A percentile compares a stretch with the other conserved stretches of the same genome.
These are phyloP conservation scores for Neckera pumila DNA, from an alignment of 225 moss, liverwort and hornwort species.

Conservation along the genomic window DNA sequence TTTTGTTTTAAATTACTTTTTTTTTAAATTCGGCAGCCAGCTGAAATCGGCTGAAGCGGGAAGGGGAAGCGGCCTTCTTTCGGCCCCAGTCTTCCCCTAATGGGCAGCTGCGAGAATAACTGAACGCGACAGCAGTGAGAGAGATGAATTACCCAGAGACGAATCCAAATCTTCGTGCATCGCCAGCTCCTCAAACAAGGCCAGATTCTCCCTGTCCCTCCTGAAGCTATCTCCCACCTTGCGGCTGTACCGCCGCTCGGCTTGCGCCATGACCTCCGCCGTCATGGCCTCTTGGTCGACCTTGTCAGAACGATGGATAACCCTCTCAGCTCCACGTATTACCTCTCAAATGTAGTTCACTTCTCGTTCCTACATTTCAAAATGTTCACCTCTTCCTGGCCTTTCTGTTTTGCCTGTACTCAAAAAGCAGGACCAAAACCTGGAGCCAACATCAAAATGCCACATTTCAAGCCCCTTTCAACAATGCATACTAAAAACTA, in stretches of 20 bases:
- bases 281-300: slow-evolving; percentile 1
- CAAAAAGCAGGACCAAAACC: neutral
- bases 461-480: neutral
- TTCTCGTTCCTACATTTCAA: neutral
- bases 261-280: slow-evolving; percentile 19
- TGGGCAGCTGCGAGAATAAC: neutral
- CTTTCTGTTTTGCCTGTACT: neutral
- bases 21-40: no score
- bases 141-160: slow-evolving; percentile 14
- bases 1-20: no score
- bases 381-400: neutral
- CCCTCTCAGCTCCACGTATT: neutral
- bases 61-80: no score
- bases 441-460: neutral
- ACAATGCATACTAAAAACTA: neutral
- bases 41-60: no score
- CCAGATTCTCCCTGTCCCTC: slow-evolving; percentile 36
- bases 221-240: slow-evolving; percentile 37
- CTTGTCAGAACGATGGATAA: neutral
- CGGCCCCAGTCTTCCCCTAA: no score
- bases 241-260: slow-evolving; percentile 29
- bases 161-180: slow-evolving; percentile 37
- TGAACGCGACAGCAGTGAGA: neutral
- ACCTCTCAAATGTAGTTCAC: neutral
- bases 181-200: slow-evolving; percentile 31